Percentiles rank a stretch among this genome's conserved stretches.
phyloP scores from a whole-genome alignment of 352 stramenopile genomes.

The Pythium plurisporium region DNA sequence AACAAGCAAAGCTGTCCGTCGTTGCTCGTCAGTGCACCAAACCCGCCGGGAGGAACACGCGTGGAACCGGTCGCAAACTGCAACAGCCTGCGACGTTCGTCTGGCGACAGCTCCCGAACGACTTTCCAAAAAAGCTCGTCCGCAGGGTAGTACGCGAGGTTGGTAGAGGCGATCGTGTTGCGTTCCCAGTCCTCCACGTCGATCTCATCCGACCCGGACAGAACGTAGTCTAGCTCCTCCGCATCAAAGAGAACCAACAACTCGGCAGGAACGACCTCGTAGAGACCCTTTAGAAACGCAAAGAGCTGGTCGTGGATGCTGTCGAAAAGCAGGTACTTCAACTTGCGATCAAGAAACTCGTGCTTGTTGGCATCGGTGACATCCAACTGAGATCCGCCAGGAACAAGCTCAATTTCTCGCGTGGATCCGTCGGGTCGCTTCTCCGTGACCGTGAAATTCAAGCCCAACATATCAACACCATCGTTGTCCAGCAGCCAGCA shows the following conservation, averaged over 20 bases:
- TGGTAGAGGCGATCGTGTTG: constrained; percentile 81
- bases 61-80: constrained; percentile 26
- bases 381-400: constrained; percentile 38
- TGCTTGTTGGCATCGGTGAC: constrained; percentile 94
- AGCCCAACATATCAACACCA: constrained; percentile 21
- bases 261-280: constrained; percentile 93
- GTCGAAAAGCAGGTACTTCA: constrained; percentile 56
- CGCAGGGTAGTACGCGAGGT: neutral
- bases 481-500: constrained; percentile 27
- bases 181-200: constrained; percentile 95
- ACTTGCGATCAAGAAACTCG: constrained; percentile 88
- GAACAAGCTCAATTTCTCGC: constrained; percentile 45
- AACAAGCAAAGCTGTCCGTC: constrained; percentile 4
- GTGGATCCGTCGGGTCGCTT: constrained; percentile 31
- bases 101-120: constrained; percentile 41
- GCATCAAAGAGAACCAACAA: constrained; percentile 96
- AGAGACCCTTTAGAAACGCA: constrained; percentile 89
- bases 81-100: constrained; percentile 27
- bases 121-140: constrained; percentile 26
- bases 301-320: constrained; percentile 52
- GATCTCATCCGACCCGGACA: constrained; percentile 95
- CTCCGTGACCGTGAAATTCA: constrained; percentile 58
- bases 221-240: constrained; percentile 95
- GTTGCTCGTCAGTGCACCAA: constrained; percentile 11
- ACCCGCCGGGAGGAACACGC: constrained; percentile 7